phyloP scores from a whole-genome alignment of 768 basidiomycete species.

The Pleurotus eryngii region DNA sequence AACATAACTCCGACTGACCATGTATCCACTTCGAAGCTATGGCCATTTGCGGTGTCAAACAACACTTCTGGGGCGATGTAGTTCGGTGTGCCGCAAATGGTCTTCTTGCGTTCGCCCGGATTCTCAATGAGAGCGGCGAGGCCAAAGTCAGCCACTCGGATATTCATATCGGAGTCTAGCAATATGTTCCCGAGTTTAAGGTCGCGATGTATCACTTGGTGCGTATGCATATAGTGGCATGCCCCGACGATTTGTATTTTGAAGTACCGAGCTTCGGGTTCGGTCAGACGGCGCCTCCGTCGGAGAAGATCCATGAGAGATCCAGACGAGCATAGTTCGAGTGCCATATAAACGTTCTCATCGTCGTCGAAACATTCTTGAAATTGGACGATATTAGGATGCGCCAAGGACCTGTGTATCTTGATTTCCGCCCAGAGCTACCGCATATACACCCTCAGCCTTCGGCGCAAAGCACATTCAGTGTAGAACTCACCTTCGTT shows the following conservation, averaged over 20 bases:
- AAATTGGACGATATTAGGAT: constrained; percentile 92
- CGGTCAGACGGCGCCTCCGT: constrained; percentile 80
- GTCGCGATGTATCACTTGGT: constrained; percentile 97
- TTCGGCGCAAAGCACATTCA: background rate
- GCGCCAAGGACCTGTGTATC: constrained; percentile 86
- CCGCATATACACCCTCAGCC: background rate
- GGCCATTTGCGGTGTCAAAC: constrained; percentile 93
- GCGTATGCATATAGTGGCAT: constrained; percentile 95
- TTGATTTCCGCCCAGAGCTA: constrained; percentile 99
- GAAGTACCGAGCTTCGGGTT: constrained; percentile 90
- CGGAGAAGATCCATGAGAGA: constrained; percentile 91
- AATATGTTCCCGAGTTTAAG: constrained; percentile 96
- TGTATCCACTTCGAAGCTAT: constrained; percentile 97
- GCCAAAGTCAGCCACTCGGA: constrained; percentile 97
- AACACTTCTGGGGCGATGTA: constrained; percentile 98
- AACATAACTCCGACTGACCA: constrained; percentile 98
- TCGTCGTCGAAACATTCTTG: constrained; percentile 94
- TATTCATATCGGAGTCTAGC: constrained; percentile 87
- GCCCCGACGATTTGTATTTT: constrained; percentile 94
- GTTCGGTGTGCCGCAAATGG: constrained; percentile 97
- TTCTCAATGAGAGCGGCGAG: constrained; percentile 95
- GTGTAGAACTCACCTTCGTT: constrained; percentile 66
- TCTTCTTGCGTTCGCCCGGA: constrained; percentile 97
- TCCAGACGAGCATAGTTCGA: constrained; percentile 89
- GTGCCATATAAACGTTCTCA: constrained; percentile 95